Evolutionary conservation across 768 basidiomycete genomes (phyloP).

Genomic region (Suillus subluteus): DNA sequence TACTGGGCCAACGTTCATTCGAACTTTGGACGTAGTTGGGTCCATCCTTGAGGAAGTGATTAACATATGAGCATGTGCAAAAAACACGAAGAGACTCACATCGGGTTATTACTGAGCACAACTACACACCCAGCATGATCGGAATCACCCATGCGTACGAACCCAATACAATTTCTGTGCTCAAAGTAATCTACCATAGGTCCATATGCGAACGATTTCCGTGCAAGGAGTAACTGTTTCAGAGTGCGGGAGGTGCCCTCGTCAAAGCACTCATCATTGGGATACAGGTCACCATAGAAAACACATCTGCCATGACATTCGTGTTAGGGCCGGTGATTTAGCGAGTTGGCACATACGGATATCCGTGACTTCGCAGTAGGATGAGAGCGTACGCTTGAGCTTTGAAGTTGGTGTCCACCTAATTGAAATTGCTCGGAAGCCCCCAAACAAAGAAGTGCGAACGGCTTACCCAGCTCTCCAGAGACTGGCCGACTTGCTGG

Average conservation of each 20-base stretch:
- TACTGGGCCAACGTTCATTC: slow-evolving; percentile 71
- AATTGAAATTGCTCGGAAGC: slow-evolving; percentile 2
- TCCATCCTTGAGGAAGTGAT: slow-evolving; percentile 33
- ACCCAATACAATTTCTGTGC: slow-evolving; percentile 71
- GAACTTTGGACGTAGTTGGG: slow-evolving; percentile 37
- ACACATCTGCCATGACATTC: slow-evolving; percentile 58
- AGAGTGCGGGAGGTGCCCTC: slow-evolving; percentile 54
- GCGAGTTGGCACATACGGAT: slow-evolving; percentile 59
- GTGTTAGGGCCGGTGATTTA: slow-evolving; percentile 1
- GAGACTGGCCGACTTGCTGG: slow-evolving; percentile 69
- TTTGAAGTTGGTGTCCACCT: slow-evolving; percentile 78
- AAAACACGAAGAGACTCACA: slow-evolving; percentile 54
- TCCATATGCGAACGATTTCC: slow-evolving; percentile 73
- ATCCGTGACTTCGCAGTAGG: slow-evolving; percentile 67
- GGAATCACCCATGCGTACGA: slow-evolving; percentile 66
- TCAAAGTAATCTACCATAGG: slow-evolving; percentile 60
- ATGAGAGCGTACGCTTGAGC: slow-evolving; percentile 82
- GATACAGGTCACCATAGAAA: slow-evolving; percentile 87
- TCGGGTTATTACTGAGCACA: slow-evolving; percentile 60
- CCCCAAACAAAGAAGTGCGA: slow-evolving; percentile 1
- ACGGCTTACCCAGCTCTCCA: slow-evolving; percentile 79
- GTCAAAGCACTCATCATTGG: slow-evolving; percentile 68
- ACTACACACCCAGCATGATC: slow-evolving; percentile 68
- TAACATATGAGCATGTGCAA: slow-evolving; percentile 73
- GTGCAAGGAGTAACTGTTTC: slow-evolving; percentile 56